Conservation (phyloP, 352 stramenopile species). For the Phytophthora palmivora region DNA sequence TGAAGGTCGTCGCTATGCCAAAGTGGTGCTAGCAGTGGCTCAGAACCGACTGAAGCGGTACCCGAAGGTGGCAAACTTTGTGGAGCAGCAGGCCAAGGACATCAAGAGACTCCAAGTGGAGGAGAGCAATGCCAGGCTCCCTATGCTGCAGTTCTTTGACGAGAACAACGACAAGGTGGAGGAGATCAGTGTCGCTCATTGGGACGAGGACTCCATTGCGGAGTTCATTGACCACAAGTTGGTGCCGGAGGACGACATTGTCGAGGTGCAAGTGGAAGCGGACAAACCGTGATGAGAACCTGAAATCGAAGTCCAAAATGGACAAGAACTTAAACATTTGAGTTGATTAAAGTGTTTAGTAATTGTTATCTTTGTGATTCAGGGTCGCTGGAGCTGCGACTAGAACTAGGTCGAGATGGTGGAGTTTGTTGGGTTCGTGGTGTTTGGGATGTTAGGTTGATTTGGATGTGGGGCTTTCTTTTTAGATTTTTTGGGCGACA, state of each 20-base stretch:
- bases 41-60: conserved; percentile 61
- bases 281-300: conserved; percentile 23
- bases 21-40: conserved; percentile 63
- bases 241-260: conserved; percentile 31
- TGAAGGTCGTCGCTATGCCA: conserved; percentile 45
- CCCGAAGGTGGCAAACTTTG: conserved; percentile 75
- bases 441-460: conserved; percentile 46
- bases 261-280: conserved; percentile 35
- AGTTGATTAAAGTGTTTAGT: too few relatives aligned
- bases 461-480: conserved; percentile 53
- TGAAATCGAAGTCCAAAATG: neutral
- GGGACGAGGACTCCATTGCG: conserved; percentile 76
- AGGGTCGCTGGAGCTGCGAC: conserved; percentile 15
- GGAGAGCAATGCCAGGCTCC: conserved; percentile 53
- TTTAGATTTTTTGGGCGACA: conserved; percentile 41
- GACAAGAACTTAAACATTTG: neutral
- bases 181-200: conserved; percentile 76
- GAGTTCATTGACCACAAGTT: conserved; percentile 79
- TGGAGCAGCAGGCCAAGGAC: conserved; percentile 54
- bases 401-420: conserved; percentile 5
- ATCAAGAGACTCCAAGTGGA: conserved; percentile 59
- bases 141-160: conserved; percentile 75
- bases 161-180: conserved; percentile 54
- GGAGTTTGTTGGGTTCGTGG: conserved; percentile 19
- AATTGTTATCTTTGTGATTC: conserved; percentile 18